phyloP scores from a whole-genome alignment of 2,329 filamentous ascomycete species.

The Emericellopsis atlantica region DNA sequence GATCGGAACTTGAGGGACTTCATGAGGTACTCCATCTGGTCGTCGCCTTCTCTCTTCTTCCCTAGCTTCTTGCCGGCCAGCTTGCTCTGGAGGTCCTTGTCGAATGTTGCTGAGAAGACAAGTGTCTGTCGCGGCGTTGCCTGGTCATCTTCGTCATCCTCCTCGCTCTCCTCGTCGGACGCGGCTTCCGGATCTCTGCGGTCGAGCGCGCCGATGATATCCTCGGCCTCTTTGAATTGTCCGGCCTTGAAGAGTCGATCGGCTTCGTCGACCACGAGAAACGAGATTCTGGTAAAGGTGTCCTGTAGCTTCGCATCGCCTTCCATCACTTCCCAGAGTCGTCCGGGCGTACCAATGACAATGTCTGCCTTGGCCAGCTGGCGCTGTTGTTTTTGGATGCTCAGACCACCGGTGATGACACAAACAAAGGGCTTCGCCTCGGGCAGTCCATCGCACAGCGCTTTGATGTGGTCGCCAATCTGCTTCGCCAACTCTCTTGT shows the following conservation, averaged over 20 bases:
- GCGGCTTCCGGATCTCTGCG: slow-evolving; percentile 51
- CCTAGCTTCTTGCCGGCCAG: slow-evolving; percentile 53
- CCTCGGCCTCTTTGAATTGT: slow-evolving; percentile 86
- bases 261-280: slow-evolving; percentile 86
- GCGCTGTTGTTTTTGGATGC: slow-evolving; percentile 88
- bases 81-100: slow-evolving; percentile 83
- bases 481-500: slow-evolving; percentile 93
- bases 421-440: slow-evolving; percentile 57
- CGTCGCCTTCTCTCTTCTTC: slow-evolving; percentile 40
- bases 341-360: slow-evolving; percentile 83
- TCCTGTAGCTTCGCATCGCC: slow-evolving; percentile 56
- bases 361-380: slow-evolving; percentile 77
- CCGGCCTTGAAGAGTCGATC: slow-evolving; percentile 85
- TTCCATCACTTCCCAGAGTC: slow-evolving; percentile 88
- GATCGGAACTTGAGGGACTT: slow-evolving; percentile 82
- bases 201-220: slow-evolving; percentile 75
- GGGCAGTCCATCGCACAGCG: slow-evolving; percentile 49
- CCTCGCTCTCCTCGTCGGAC: slow-evolving; percentile 31
- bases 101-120: slow-evolving; percentile 94
- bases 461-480: slow-evolving; percentile 68
- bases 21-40: slow-evolving; percentile 87
- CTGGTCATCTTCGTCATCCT: slow-evolving; percentile 32
- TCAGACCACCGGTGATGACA: slow-evolving; percentile 82
- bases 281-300: slow-evolving; percentile 61
- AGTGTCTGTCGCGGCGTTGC: slow-evolving; percentile 63